Evolutionary conservation across 23 red algal species (phyloP), one percentile per base, ranked within the genome.

Genomic region (Chondrus crispus): DNA sequence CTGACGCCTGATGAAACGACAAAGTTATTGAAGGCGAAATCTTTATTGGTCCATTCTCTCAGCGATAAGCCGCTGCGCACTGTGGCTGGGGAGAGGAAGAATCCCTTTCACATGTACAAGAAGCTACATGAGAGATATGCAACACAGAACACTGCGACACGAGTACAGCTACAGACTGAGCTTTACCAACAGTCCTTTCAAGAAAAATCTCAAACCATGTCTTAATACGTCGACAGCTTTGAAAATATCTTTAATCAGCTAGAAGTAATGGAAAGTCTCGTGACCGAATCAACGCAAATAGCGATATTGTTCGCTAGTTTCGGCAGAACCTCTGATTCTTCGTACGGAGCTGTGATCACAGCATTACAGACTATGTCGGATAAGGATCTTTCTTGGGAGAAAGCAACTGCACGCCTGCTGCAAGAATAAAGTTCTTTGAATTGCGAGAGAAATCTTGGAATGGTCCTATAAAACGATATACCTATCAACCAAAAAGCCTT

Each of bases 241-340:
- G 69, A 75, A n/a, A 46, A 37, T 8, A 46, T 75, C 4, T 75
- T 75, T 35, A n/a, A 5, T 8, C 9, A 44, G 10, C 22, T 75
- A 6, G 32, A 75, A n/a, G 69, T 6, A 11, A 75, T 75, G 33
- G 6, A n/a, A 19, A 75, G 69, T n/a, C 69, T 44, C 48, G 37
- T 75, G 9, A 44, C 43, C 43, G 69, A 75, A 6, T 40, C 13
- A 36, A 75, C 48, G 69, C 69, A 75, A 43, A 35, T 75, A 5
- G 69, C 69, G 36, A 75, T 75, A 75, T n/a, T 75, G 22, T 35
- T 75, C 22, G n/a, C 69, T 16, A 75, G 69, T 35, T 75, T 75
- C 48, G 13, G 69, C 13, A 75, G 36, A 20, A 75, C 36, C 14
- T 37, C n/a, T 8, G 33, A 75, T 5, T 12, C 30, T 19, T 7